phyloP scores from a whole-genome alignment of 2,329 filamentous ascomycete genomes.

The Cephalotrichum gorgonifer region DNA sequence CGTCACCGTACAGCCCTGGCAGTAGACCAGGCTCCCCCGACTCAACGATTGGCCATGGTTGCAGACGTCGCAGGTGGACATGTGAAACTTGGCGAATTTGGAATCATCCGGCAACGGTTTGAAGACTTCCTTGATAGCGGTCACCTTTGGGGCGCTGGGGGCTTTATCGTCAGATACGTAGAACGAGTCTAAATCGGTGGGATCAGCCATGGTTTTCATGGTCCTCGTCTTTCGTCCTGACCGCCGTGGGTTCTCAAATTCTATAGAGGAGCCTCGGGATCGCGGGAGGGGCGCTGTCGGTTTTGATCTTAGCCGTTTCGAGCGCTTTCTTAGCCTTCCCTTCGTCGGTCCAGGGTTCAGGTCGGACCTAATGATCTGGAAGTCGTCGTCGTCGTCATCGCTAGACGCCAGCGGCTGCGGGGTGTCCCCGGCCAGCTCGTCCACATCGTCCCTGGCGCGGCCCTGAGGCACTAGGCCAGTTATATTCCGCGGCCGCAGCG shows the following conservation, averaged over 20 bases:
- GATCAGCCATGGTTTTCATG: constrained; percentile 37
- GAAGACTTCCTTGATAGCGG: constrained; percentile 67
- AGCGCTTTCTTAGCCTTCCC: background rate
- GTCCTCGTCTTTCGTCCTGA: constrained; percentile 36
- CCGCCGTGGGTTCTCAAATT: constrained; percentile 40
- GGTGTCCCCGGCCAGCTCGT: constrained; percentile 21
- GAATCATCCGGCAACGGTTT: constrained; percentile 48
- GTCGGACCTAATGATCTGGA: constrained; percentile 26
- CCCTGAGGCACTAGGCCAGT: constrained; percentile 6
- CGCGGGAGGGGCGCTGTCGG: background rate
- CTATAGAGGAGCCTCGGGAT: constrained; percentile 33
- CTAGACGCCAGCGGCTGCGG: constrained; percentile 14
- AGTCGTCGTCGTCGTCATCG: constrained; percentile 22
- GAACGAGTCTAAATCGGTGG: constrained; percentile 49
- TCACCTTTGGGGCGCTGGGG: constrained; percentile 37
- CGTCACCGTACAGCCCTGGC: constrained; percentile 78
- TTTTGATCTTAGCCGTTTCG: background rate
- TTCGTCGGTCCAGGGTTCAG: constrained; percentile 10
- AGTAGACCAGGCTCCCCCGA: constrained; percentile 68
- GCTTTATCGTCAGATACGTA: constrained; percentile 37
- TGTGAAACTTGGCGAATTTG: constrained; percentile 62
- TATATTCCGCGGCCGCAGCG: constrained; percentile 16
- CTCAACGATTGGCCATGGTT: constrained; percentile 36
- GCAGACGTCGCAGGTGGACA: constrained; percentile 63
- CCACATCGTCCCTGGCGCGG: constrained; percentile 11